Evolutionary conservation across 768 basidiomycete species (phyloP).

Genomic region (Daedalea quercina): DNA sequence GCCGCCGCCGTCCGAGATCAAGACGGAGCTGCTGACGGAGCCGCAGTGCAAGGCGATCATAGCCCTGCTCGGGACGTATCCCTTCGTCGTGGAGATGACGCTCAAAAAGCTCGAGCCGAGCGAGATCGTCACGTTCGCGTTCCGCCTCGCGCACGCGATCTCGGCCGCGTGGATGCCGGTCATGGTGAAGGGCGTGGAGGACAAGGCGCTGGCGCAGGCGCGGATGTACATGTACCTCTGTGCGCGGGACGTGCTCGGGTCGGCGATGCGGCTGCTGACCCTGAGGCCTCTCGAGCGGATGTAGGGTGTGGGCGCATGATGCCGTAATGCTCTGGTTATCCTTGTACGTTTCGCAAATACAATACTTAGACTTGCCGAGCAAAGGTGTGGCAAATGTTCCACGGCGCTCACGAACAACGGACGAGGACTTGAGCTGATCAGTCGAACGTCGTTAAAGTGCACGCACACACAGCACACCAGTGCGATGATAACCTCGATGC

Average conservation of each 20-base stretch:
- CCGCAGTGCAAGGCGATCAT: conserved; percentile 81
- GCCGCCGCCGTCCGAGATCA: conserved; percentile 60
- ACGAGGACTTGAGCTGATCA: no score
- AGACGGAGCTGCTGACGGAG: conserved; percentile 58
- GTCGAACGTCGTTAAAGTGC: no score
- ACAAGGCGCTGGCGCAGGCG: conserved; percentile 78
- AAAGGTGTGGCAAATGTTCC: no score
- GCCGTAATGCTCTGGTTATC: no score
- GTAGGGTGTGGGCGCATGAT: conserved; percentile 33
- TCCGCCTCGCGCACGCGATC: conserved; percentile 82
- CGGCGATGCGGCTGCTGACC: conserved; percentile 82
- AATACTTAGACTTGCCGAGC: no score
- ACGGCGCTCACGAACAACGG: no score
- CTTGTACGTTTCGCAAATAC: no score
- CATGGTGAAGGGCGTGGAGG: conserved; percentile 77
- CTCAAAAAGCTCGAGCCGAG: conserved; percentile 83
- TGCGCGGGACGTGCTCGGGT: conserved; percentile 84
- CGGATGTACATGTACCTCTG: conserved; percentile 85
- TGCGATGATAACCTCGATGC: no score
- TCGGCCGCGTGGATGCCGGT: conserved; percentile 90
- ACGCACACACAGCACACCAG: no score
- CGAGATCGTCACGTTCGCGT: conserved; percentile 85
- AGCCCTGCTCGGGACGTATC: conserved; percentile 85
- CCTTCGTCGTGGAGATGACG: conserved; percentile 84
- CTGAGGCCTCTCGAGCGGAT: conserved; percentile 89